A percentile compares a stretch with the other conserved stretches of the same genome.
phyloP scores from a whole-genome alignment of 2,329 filamentous ascomycete genomes.

The Colletotrichum caudatum region DNA sequence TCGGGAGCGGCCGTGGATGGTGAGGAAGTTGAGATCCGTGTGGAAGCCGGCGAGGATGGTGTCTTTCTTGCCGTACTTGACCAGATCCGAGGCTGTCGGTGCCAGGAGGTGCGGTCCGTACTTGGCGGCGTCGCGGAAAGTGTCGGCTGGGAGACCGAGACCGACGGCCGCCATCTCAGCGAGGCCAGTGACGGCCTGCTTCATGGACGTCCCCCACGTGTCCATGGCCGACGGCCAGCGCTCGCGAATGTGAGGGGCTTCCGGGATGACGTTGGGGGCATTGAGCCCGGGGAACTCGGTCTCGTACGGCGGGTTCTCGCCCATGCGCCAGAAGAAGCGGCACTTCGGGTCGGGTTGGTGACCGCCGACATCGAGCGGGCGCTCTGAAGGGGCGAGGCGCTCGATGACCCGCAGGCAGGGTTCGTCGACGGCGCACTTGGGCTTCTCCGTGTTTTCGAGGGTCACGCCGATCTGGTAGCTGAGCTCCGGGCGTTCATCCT shows the following conservation, averaged over 20 bases:
- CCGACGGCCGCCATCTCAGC: slow-evolving; percentile 71
- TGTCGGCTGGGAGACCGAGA: slow-evolving; percentile 63
- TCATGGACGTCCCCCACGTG: slow-evolving; percentile 70
- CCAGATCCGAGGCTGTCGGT: slow-evolving; percentile 69
- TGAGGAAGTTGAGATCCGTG: slow-evolving; percentile 74
- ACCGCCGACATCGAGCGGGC: slow-evolving; percentile 68
- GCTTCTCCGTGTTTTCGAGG: slow-evolving; percentile 72
- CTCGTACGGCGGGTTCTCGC: slow-evolving; percentile 63
- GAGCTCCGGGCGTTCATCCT: slow-evolving; percentile 68
- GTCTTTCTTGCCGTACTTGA: slow-evolving; percentile 64
- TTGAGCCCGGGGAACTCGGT: slow-evolving; percentile 69
- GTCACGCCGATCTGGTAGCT: slow-evolving; percentile 73
- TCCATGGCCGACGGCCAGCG: slow-evolving; percentile 68
- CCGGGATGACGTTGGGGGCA: slow-evolving; percentile 66
- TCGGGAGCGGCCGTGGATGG: slow-evolving; percentile 72
- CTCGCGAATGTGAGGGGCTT: slow-evolving; percentile 60
- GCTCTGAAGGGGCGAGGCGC: slow-evolving; percentile 65
- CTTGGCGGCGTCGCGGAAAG: slow-evolving; percentile 66
- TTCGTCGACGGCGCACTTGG: slow-evolving; percentile 72
- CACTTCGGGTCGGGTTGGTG: slow-evolving; percentile 72
- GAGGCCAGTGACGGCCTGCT: slow-evolving; percentile 67
- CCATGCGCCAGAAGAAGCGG: slow-evolving; percentile 73
- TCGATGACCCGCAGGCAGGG: slow-evolving; percentile 69
- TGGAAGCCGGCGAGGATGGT: slow-evolving; percentile 74
- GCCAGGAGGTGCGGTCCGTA: slow-evolving; percentile 73